These are phyloP conservation scores for Leccinum insigne DNA, from an alignment of 1,284 basidiomycete species.

Conservation along the genomic window DNA sequence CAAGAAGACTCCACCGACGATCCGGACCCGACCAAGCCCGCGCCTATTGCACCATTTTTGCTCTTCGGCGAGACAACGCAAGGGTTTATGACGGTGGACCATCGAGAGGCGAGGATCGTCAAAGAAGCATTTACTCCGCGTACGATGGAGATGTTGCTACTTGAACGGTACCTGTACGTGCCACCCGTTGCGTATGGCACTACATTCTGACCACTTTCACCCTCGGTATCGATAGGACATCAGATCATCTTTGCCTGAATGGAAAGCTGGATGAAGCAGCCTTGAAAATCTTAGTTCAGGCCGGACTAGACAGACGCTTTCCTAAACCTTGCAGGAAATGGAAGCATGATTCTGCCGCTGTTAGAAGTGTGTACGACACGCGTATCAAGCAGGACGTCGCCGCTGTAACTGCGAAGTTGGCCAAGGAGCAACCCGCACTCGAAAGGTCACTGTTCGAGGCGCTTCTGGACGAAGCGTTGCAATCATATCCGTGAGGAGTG, in stretches of 20 bases:
- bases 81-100: slow-evolving; percentile 35
- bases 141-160: too few relatives aligned
- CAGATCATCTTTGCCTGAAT: slow-evolving; percentile 28
- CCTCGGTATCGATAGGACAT: slow-evolving; percentile 18
- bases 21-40: slow-evolving; percentile 13
- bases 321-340: slow-evolving; percentile 23
- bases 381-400: background rate
- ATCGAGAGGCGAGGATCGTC: slow-evolving; percentile 15
- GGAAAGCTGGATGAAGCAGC: slow-evolving; percentile 29
- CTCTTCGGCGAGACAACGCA: slow-evolving; percentile 38
- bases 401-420: background rate
- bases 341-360: slow-evolving; percentile 13
- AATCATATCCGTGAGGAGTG: slow-evolving; percentile 30
- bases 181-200: too few relatives aligned
- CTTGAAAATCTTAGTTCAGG: slow-evolving; percentile 30
- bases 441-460: slow-evolving; percentile 23
- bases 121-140: background rate
- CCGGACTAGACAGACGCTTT: slow-evolving; percentile 33
- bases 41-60: slow-evolving; percentile 24
- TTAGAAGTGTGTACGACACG: background rate
- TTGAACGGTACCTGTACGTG: too few relatives aligned
- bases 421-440: slow-evolving; percentile 4
- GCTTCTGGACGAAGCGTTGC: slow-evolving; percentile 19
- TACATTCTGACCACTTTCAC: too few relatives aligned
- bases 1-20: slow-evolving; percentile 10